phyloP scores from a whole-genome alignment of 257 asterid species.

The Ehretia macrophylla region DNA sequence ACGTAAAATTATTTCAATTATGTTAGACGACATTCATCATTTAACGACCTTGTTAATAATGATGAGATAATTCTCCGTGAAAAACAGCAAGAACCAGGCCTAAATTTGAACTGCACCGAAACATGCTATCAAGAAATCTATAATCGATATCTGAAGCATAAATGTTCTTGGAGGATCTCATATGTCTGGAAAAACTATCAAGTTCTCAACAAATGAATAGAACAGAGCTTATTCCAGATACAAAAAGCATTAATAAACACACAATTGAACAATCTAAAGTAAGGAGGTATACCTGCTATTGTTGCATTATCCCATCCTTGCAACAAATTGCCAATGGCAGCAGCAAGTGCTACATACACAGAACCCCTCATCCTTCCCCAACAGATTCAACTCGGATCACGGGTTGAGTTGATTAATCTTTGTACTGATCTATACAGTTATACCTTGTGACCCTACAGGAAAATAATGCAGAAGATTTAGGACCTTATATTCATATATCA shows the following conservation, averaged over 20 bases:
- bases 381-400: background rate
- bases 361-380: slow-evolving; percentile 64
- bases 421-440: background rate
- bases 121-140: too few relatives aligned
- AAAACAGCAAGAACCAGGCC: too few relatives aligned
- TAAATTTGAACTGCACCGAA: too few relatives aligned
- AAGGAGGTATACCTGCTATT: slow-evolving; percentile 63
- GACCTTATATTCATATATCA: background rate
- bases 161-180: too few relatives aligned
- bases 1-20: slow-evolving; percentile 9
- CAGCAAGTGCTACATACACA: slow-evolving; percentile 73
- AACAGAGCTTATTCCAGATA: too few relatives aligned
- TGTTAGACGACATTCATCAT: background rate
- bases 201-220: too few relatives aligned
- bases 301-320: slow-evolving; percentile 99
- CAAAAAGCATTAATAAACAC: background rate
- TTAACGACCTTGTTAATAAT: background rate
- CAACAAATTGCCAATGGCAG: slow-evolving; percentile 84
- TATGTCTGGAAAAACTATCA: too few relatives aligned
- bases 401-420: slow-evolving; percentile 2
- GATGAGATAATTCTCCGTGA: too few relatives aligned
- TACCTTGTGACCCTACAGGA: background rate
- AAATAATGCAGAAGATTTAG: too few relatives aligned
- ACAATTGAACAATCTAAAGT: background rate
- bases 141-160: background rate